Base-by-base conservation (phyloP, 2,329 filamentous ascomycete species). In the Orbilia quercus region DNA sequence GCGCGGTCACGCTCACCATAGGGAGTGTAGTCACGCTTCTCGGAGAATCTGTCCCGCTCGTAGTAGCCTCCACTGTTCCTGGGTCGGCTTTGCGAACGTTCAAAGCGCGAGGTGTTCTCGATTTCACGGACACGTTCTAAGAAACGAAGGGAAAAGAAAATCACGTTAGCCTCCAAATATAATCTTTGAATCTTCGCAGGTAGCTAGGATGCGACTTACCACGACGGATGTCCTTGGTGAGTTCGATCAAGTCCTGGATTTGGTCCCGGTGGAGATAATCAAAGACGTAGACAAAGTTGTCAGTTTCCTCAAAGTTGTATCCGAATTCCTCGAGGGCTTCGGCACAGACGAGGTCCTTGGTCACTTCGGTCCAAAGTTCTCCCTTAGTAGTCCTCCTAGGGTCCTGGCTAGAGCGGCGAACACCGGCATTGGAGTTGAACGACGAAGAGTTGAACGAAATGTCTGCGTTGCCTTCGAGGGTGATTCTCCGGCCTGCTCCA, bases 301-400 rank as follows among this genome's bases (percentile, higher is more conserved):
- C 90, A 0, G 91, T 95, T 84, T 98, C 93, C 80, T 97, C 92
- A 79, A 89, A 98, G 72, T 91, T 88, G 81, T 96, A 98, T 1
- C 91, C 91, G 79, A 89, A 82, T 78, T 90, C 85, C 77, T 96
- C 89, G 75, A 98, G 91, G 16, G 95, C 95, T 79, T 97, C 92
- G 58, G 90, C 88, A 69, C 89, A 85, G 14, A 98, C 91, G 36
- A 98, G 82, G 77, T 96, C 93, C 82, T 96, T 96, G 48, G 94
- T 96, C 77, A 99, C 92, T 81, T 98, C 95, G 0, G 95, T 99
- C 94, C 94, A 98, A 83, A 96, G 91, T 71, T 90, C 87, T 5
- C 70, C 70, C 63, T 74, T 67, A 14, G 70, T 55, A 7, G 69
- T 73, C 55, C 50, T 50, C 28, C 62, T 55, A 18, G 63, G 63